Evolutionary conservation across 176 grass and related monocot species (phyloP).

Genomic region (Lolium rigidum): DNA sequence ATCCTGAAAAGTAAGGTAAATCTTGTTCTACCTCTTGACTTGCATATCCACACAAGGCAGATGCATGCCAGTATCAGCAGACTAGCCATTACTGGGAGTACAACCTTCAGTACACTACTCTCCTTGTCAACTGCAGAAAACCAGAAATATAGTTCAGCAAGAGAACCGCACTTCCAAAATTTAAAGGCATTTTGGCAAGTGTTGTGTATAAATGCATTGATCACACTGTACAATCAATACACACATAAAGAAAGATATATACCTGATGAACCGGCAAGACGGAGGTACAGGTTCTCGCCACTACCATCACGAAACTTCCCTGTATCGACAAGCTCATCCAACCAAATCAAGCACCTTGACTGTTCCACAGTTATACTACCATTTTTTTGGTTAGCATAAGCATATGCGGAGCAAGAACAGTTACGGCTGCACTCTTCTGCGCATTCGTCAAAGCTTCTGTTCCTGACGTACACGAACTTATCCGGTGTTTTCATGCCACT

Average conservation of each 20-base stretch:
- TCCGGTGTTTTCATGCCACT: conserved; percentile 5
- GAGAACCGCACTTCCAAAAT: neutral
- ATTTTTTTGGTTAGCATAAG: conserved; percentile 31
- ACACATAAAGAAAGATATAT: neutral
- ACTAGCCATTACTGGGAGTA: conserved; percentile 29
- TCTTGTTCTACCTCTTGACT: conserved; percentile 39
- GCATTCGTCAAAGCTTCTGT: conserved; percentile 32
- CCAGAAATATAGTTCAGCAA: conserved; percentile 16
- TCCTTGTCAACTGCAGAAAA: conserved; percentile 33
- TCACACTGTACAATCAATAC: neutral
- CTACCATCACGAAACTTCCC: conserved; percentile 4
- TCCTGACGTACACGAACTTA: conserved; percentile 26
- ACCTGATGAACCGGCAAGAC: conserved; percentile 11
- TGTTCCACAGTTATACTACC: neutral
- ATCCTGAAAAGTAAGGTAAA: neutral
- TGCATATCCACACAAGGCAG: conserved; percentile 32
- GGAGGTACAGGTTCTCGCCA: conserved; percentile 37
- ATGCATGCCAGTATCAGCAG: conserved; percentile 22
- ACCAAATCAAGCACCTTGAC: conserved; percentile 64
- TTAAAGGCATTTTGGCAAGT: neutral
- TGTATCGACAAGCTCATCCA: conserved; percentile 45
- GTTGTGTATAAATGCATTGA: neutral
- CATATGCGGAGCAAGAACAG: conserved; percentile 61
- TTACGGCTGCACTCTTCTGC: conserved; percentile 43
- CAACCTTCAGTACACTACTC: conserved; percentile 26